Percentiles rank a stretch among this genome's conserved stretches.
These are phyloP conservation scores for Lactifluus echinatus DNA, from an alignment of 768 basidiomycete species.

Conservation along the genomic window DNA sequence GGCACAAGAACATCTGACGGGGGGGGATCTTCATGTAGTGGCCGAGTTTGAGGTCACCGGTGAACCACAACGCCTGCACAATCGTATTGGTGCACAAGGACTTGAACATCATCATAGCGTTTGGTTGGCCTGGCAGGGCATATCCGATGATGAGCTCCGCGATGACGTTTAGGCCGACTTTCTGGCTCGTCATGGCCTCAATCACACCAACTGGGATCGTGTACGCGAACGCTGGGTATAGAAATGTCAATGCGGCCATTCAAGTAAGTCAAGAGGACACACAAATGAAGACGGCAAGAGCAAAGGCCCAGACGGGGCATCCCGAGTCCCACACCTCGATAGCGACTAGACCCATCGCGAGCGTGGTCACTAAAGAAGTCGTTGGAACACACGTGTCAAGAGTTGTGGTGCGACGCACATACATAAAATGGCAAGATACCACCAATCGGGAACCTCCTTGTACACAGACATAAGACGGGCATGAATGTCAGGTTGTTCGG, in stretches of 20 bases:
- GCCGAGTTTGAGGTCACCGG: slow-evolving; percentile 71
- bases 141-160: slow-evolving; percentile 79
- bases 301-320: slow-evolving; percentile 67
- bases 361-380: slow-evolving; percentile 42
- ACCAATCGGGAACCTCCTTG: slow-evolving; percentile 76
- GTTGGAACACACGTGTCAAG: not conserved
- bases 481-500: slow-evolving; percentile 80
- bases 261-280: slow-evolving; percentile 11
- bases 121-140: slow-evolving; percentile 63
- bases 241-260: not conserved
- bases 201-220: slow-evolving; percentile 50
- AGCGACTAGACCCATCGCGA: slow-evolving; percentile 55
- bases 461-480: slow-evolving; percentile 74
- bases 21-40: slow-evolving; percentile 68
- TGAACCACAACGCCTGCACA: slow-evolving; percentile 60
- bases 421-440: slow-evolving; percentile 63
- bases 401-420: not conserved
- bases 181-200: slow-evolving; percentile 71
- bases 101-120: slow-evolving; percentile 86
- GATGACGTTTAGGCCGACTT: slow-evolving; percentile 68
- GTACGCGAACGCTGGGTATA: slow-evolving; percentile 30
- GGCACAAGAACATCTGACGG: slow-evolving; percentile 60
- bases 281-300: slow-evolving; percentile 59
- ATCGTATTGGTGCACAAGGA: slow-evolving; percentile 70
- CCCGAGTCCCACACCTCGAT: slow-evolving; percentile 67